phyloP scores from a whole-genome alignment of 306 rosid species.

The Lagenaria siceraria region DNA sequence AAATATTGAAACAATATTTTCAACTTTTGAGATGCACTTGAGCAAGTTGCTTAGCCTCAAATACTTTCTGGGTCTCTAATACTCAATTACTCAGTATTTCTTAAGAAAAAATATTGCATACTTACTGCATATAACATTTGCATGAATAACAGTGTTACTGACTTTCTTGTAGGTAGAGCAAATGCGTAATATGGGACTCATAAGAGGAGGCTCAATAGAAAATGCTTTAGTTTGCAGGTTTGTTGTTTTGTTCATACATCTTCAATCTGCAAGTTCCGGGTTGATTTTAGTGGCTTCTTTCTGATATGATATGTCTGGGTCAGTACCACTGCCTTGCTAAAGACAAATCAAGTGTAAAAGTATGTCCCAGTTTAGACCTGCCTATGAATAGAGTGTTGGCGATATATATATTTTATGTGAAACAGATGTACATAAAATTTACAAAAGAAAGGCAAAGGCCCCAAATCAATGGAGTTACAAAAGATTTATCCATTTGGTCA shows the following conservation, averaged over 20 bases:
- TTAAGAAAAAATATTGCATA: neutral
- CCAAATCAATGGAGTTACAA: too few relatives aligned
- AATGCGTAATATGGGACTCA: slow-evolving; percentile 67
- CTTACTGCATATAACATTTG: neutral
- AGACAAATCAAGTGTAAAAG: neutral
- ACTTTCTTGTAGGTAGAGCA: slow-evolving; percentile 53
- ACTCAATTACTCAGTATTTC: neutral
- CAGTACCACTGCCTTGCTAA: neutral
- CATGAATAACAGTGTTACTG: neutral
- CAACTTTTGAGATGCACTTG: neutral
- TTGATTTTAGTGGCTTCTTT: neutral
- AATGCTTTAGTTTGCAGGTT: slow-evolving; percentile 85
- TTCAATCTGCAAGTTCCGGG: neutral
- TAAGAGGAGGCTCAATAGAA: slow-evolving; percentile 70
- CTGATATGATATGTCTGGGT: neutral
- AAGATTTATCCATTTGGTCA: too few relatives aligned
- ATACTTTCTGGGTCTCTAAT: neutral
- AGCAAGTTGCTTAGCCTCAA: neutral
- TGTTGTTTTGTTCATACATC: slow-evolving; percentile 13
- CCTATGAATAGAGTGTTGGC: too few relatives aligned
- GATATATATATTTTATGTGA: too few relatives aligned
- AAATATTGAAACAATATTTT: neutral
- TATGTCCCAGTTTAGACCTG: neutral
- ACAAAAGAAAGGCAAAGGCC: too few relatives aligned
- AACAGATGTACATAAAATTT: too few relatives aligned